Evolutionary conservation across 2,329 filamentous ascomycete species (phyloP), one percentile per base, ranked within the genome.

Genomic region (Nemania sp.): DNA sequence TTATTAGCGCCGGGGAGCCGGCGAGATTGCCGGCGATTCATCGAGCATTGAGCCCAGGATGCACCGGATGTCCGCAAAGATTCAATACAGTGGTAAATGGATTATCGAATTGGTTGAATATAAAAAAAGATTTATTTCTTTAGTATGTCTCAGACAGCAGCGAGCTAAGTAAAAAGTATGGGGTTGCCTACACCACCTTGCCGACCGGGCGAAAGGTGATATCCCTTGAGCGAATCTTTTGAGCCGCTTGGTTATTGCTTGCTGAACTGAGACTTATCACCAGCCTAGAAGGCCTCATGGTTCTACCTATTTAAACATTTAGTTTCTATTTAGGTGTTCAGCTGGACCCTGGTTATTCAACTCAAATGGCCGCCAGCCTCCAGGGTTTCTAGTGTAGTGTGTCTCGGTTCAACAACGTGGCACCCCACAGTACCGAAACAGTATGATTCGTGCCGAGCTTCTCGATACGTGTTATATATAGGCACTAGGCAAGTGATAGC

Each of bases 401-500:
- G 59, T 55, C 42, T 59, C 53, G 52, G 59, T 50, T 57, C 40
- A 58, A 65, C 56, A 63, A 65, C 62, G 60, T 65, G 59, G 63
- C 57, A 58, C 59, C 60, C 54, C 53, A 50, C 40, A 55, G 56
- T 43, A 54, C 56, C 52, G 58, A 32, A 13, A 15, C 45, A 35
- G 40, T 37, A 42, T 55, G 39, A 45, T 47, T 50, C 25, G 46
- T 39, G n/a, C 43, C 25, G 25, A 29, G 25, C 25, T 29, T 29
- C 25, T 4, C 3, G 25, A 29, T 29, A 29, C 4, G 25, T 29
- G 25, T 29, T 29, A 29, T 29, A 29, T 29, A 29, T 29, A 29
- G 25, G 25, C 7, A 7, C 25, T 29, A 29, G 25, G 51, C 20
- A 46, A 43, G 52, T 35, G 57, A 55, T 47, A 46, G 52, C 25